Conservation (phyloP, 352 stramenopile genomes). For the Globisporangium heterothallicum region DNA sequence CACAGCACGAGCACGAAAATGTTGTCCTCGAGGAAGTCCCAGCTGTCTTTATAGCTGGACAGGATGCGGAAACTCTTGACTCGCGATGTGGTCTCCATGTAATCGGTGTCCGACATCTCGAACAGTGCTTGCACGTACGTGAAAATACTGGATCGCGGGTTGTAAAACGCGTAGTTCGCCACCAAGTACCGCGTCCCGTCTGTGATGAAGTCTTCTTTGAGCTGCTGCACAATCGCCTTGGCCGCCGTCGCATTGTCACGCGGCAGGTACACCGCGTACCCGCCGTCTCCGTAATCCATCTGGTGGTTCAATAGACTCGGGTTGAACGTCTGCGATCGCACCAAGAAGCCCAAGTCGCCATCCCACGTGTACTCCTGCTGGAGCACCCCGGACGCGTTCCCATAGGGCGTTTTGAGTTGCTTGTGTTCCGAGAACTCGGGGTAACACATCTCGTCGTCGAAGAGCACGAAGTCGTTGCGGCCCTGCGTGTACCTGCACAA, state of each 20-base stretch:
- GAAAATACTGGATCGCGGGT: constrained; percentile 74
- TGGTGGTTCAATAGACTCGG: constrained; percentile 56
- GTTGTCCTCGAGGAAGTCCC: constrained; percentile 45
- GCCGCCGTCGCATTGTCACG: constrained; percentile 62
- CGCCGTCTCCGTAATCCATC: constrained; percentile 71
- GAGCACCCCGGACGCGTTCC: constrained; percentile 27
- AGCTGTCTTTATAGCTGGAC: constrained; percentile 35
- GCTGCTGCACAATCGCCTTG: constrained; percentile 29
- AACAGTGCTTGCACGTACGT: constrained; percentile 64
- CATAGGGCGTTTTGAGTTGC: constrained; percentile 50
- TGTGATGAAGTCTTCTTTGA: constrained; percentile 58
- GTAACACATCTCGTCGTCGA: constrained; percentile 64
- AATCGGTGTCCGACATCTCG: constrained; percentile 74
- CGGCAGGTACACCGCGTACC: constrained; percentile 64
- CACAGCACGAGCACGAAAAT: constrained; percentile 59
- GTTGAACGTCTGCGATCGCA: constrained; percentile 68
- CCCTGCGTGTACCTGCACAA: constrained; percentile 41
- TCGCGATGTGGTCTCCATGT: constrained; percentile 63
- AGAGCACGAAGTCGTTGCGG: constrained; percentile 60
- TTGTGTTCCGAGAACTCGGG: constrained; percentile 39
- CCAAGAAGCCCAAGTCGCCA: constrained; percentile 27
- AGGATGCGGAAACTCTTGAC: constrained; percentile 74
- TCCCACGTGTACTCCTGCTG: constrained; percentile 42
- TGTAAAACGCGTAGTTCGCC: constrained; percentile 65
- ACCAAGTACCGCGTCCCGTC: constrained; percentile 60